phyloP scores from a whole-genome alignment of 1,139 yeast species.

The Pichia sp. region DNA sequence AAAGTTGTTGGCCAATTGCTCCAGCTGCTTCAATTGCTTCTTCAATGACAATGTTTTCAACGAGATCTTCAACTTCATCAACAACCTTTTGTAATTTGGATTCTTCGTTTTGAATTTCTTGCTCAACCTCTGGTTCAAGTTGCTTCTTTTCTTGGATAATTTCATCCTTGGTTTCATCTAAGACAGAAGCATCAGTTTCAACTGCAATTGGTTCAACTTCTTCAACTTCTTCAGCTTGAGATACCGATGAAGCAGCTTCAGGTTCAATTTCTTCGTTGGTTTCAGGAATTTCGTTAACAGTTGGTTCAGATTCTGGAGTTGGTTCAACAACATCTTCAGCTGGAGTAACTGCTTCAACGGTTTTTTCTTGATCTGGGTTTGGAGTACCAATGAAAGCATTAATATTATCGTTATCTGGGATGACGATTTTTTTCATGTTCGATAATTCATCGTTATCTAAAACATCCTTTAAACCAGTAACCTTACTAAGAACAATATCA shows the following conservation, averaged over 20 bases:
- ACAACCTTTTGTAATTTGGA: slow-evolving; percentile 11
- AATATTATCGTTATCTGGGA: slow-evolving; percentile 9
- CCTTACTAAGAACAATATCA: background rate
- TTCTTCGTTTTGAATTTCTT: background rate
- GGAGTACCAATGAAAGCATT: slow-evolving; percentile 9
- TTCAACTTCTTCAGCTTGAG: slow-evolving; percentile 1
- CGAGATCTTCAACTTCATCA: slow-evolving; percentile 18
- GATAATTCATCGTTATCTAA: slow-evolving; percentile 8
- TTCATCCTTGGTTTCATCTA: too few relatives aligned
- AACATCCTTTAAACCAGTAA: background rate
- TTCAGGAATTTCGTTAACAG: slow-evolving; percentile 2
- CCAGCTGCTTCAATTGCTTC: slow-evolving; percentile 19
- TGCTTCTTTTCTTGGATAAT: background rate
- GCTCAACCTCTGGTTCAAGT: background rate
- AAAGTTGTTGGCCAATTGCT: slow-evolving; percentile 11
- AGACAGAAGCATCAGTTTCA: background rate
- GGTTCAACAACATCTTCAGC: slow-evolving; percentile 9
- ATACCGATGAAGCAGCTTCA: background rate
- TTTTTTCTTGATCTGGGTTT: slow-evolving; percentile 1
- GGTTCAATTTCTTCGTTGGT: background rate
- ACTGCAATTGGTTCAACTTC: background rate
- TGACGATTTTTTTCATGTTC: slow-evolving; percentile 9
- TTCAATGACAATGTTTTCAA: slow-evolving; percentile 21
- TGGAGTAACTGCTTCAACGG: slow-evolving; percentile 10
- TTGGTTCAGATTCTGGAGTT: slow-evolving; percentile 3